A percentile compares a stretch with the other conserved stretches of the same genome.
These are phyloP conservation scores for Nitzschia sp. DNA, from an alignment of 108 stramenopile species.

Conservation along the genomic window DNA sequence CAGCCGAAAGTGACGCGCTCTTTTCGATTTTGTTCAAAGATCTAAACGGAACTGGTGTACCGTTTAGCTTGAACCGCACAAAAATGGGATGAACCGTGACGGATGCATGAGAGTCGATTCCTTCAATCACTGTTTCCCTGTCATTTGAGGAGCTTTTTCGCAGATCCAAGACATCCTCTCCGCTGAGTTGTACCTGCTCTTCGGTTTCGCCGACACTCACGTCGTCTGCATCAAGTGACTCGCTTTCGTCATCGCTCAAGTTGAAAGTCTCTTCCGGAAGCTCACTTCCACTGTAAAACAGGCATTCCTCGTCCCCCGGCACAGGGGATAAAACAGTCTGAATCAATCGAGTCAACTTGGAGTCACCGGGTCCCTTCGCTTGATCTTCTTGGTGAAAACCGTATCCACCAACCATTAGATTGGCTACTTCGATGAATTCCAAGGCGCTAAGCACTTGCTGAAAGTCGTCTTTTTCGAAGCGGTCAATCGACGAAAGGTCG, in stretches of 20 bases:
- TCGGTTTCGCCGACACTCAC: not conserved
- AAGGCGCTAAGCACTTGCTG: conserved; percentile 15
- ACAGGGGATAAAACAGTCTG: conserved; percentile 44
- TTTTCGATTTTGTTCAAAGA: conserved; percentile 42
- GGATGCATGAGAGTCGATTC: not conserved
- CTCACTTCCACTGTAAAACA: conserved; percentile 46
- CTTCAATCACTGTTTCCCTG: not conserved
- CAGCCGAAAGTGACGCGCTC: conserved; percentile 47
- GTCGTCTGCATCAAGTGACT: not conserved
- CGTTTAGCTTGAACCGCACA: conserved; percentile 55
- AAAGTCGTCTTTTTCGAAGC: conserved; percentile 30
- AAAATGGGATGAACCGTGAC: conserved; percentile 46
- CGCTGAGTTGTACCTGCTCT: not conserved
- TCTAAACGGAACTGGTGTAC: conserved; percentile 25
- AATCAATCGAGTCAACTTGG: conserved; percentile 51
- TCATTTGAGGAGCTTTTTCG: not conserved
- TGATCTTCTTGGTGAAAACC: conserved; percentile 6
- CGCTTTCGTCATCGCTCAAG: conserved; percentile 5
- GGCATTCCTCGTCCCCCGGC: conserved; percentile 52
- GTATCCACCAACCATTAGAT: conserved; percentile 26
- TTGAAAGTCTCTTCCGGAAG: conserved; percentile 4
- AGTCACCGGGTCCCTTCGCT: conserved; percentile 27
- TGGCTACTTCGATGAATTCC: conserved; percentile 40
- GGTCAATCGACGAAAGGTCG: not conserved
- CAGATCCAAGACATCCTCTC: not conserved